These are phyloP conservation scores for Solanum medicagineum DNA, from an alignment of 257 asterid genomes.

Conservation along the genomic window DNA sequence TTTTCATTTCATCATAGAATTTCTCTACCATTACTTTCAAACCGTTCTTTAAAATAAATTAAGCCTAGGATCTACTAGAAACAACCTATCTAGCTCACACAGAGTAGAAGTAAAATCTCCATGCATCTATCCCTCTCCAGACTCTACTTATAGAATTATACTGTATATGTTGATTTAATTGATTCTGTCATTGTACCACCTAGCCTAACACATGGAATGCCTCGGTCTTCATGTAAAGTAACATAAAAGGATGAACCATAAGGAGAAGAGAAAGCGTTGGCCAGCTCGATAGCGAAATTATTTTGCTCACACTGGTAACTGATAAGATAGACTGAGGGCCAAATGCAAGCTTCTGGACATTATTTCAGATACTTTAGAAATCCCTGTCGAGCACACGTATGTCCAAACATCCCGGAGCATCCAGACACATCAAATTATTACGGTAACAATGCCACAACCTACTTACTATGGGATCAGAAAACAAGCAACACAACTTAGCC, in stretches of 20 bases:
- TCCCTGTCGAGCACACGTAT: not conserved
- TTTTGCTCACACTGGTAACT: not conserved
- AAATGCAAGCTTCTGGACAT: not conserved
- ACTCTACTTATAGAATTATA: no score
- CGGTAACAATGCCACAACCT: not conserved
- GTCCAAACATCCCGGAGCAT: not conserved
- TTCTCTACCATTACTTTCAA: not conserved
- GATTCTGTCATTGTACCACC: not conserved
- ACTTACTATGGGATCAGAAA: not conserved
- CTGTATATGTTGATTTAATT: not conserved
- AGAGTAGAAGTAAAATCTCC: no score
- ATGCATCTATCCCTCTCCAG: no score
- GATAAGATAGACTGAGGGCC: not conserved
- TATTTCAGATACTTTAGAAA: not conserved
- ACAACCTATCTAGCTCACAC: not conserved
- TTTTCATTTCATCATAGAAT: not conserved
- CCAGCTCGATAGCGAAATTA: not conserved
- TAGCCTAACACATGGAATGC: not conserved
- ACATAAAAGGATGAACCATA: no score
- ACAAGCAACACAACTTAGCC: conserved; percentile 8
- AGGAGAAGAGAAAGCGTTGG: not conserved
- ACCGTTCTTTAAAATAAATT: not conserved
- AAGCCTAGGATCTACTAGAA: not conserved
- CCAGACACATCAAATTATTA: not conserved
- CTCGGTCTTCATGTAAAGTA: not conserved